phyloP scores from a whole-genome alignment of 2,329 filamentous ascomycete species.

The Pseudogymnoascus sp. region DNA sequence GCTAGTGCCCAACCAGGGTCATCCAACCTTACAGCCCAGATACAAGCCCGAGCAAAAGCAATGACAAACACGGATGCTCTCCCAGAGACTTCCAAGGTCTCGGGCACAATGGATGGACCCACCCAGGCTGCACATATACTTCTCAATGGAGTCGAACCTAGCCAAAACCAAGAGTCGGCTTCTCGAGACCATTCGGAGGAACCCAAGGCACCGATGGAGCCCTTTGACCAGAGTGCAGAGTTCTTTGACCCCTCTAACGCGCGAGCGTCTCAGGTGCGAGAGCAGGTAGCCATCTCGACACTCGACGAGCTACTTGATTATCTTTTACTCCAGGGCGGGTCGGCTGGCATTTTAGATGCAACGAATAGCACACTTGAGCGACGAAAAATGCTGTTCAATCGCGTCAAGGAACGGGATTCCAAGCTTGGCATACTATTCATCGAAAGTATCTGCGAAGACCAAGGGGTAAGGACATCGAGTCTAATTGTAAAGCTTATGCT shows the following conservation, averaged over 20 bases:
- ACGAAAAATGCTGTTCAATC: slow-evolving; percentile 75
- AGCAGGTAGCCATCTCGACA: slow-evolving; percentile 88
- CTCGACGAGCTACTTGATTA: slow-evolving; percentile 89
- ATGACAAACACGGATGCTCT: slow-evolving; percentile 18
- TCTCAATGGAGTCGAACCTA: slow-evolving; percentile 42
- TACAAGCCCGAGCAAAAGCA: slow-evolving; percentile 23
- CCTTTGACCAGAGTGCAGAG: slow-evolving; percentile 78
- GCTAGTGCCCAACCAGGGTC: slow-evolving; percentile 48
- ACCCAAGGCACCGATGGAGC: slow-evolving; percentile 34
- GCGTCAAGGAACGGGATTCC: slow-evolving; percentile 75
- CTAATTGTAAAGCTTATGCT: slow-evolving; percentile 12
- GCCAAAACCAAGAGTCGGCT: slow-evolving; percentile 18
- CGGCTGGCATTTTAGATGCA: slow-evolving; percentile 91
- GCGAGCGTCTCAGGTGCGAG: slow-evolving; percentile 72
- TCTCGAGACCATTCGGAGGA: neutral
- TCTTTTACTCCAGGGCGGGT: slow-evolving; percentile 72
- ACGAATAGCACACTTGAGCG: slow-evolving; percentile 93
- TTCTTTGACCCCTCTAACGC: slow-evolving; percentile 93
- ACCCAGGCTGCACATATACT: slow-evolving; percentile 52
- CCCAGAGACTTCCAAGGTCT: slow-evolving; percentile 18
- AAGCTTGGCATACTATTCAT: slow-evolving; percentile 90
- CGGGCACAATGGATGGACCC: slow-evolving; percentile 31
- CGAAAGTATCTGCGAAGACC: slow-evolving; percentile 86
- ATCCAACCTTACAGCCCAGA: neutral
- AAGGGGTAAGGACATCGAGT: slow-evolving; percentile 42